These are phyloP conservation scores for Aristolochia californica DNA, from an alignment of 164 flowering plant species.

Conservation along the genomic window DNA sequence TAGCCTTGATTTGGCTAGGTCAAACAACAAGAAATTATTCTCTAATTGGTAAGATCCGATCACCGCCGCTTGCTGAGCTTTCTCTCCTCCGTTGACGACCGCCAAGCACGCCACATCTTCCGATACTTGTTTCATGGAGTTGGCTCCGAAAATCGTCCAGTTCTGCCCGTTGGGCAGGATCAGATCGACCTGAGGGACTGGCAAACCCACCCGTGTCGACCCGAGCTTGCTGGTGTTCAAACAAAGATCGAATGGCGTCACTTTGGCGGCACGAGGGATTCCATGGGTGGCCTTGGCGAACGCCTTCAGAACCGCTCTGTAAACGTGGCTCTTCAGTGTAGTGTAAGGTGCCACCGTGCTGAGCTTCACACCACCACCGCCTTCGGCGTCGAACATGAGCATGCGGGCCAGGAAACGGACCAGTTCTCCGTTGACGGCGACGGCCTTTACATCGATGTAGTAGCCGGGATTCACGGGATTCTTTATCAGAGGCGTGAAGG, in stretches of 20 bases:
- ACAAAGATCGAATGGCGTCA: constrained; percentile 27
- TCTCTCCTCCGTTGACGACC: constrained; percentile 27
- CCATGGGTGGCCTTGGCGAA: constrained; percentile 21
- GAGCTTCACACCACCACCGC: constrained; percentile 25
- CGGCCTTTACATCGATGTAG: constrained; percentile 18
- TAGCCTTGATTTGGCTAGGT: constrained; percentile 14
- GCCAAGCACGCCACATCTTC: constrained; percentile 24
- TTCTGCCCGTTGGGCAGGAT: constrained; percentile 13
- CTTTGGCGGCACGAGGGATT: constrained; percentile 21
- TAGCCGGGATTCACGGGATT: constrained; percentile 12
- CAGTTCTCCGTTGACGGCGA: constrained; percentile 10
- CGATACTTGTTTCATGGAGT: constrained; percentile 20
- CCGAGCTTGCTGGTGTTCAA: constrained; percentile 17
- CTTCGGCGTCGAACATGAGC: constrained; percentile 9
- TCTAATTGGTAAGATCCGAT: constrained; percentile 30
- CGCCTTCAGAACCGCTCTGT: constrained; percentile 12
- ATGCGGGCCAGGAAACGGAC: constrained; percentile 4
- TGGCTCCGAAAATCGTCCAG: constrained; percentile 29
- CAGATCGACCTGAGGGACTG: constrained; percentile 10
- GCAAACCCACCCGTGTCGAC: constrained; percentile 16
- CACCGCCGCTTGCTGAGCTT: constrained; percentile 12
- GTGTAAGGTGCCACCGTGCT: constrained; percentile 32
- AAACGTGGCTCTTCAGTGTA: constrained; percentile 17
- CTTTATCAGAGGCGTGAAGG: constrained; percentile 20
- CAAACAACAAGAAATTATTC: constrained; percentile 25